phyloP scores from a whole-genome alignment of 306 rosid species.

The Echinosophora koreensis region DNA sequence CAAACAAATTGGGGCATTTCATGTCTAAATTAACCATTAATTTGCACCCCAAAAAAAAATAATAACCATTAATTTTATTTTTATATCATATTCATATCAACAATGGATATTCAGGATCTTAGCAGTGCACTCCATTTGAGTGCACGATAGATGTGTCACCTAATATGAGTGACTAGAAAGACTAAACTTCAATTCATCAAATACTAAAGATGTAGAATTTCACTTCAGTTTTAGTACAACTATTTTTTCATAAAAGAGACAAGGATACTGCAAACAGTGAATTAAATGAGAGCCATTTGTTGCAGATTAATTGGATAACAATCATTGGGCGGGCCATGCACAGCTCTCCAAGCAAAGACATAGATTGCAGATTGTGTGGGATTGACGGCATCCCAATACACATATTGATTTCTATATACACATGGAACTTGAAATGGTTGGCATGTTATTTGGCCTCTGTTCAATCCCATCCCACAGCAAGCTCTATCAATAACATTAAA shows the following conservation, averaged over 20 bases:
- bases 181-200: neutral
- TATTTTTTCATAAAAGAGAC: neutral
- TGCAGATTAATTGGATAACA: conserved; percentile 73
- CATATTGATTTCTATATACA: conserved; percentile 49
- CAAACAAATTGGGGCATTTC: too few species aligned
- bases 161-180: neutral
- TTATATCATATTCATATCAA: too few species aligned
- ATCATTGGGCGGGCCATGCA: conserved; percentile 64
- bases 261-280: neutral
- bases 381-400: conserved; percentile 93
- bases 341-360: conserved; percentile 70
- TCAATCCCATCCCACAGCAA: conserved; percentile 79
- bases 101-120: too few species aligned
- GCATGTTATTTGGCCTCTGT: conserved; percentile 70
- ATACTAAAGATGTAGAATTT: conserved; percentile 1
- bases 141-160: too few species aligned
- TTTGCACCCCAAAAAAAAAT: too few species aligned
- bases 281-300: conserved; percentile 66
- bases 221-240: neutral
- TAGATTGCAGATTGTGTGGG: conserved; percentile 74
- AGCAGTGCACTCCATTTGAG: too few species aligned
- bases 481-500: conserved; percentile 70
- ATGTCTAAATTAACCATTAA: too few species aligned
- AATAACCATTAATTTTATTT: too few species aligned
- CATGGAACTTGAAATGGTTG: conserved; percentile 70